Evolutionary conservation across 2,329 filamentous ascomycete genomes (phyloP), one percentile per base, ranked within the genome.

Genomic region (Drechslerella dactyloides): DNA sequence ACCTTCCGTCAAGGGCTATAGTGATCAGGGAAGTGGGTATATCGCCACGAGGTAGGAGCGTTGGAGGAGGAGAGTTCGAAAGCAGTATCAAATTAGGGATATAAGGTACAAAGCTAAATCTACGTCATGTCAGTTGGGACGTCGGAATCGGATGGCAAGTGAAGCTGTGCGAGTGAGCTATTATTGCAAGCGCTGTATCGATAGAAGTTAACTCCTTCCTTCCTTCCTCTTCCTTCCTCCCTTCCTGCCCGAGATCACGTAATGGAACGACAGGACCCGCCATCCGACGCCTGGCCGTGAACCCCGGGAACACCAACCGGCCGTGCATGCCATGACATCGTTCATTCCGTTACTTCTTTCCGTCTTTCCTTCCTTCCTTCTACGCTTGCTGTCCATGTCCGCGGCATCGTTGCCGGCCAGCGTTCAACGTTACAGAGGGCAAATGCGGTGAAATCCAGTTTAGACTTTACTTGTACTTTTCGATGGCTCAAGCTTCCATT

Each of bases 191-290:
- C 19, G 15, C 17, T 8, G 3, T 48, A 48, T 48, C 44, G 44
- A 48, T 21, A 48, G 44, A 10, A 48, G 11, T 19, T 19, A 17
- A 33, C 27, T 42, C n/a, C 11, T 42, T 42, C 11, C n/a, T 42
- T 15, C n/a, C n/a, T n/a, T n/a, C n/a, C n/a, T n/a, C n/a, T n/a
- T n/a, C n/a, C n/a, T n/a, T n/a, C n/a, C n/a, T n/a, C n/a, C n/a
- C n/a, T n/a, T n/a, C n/a, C n/a, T n/a, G n/a, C n/a, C n/a, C n/a
- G 37, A 42, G 37, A 15, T 48, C 44, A 48, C 44, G 44, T 48
- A 48, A 48, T 23, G n/a, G 19, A 10, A 10, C 8, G 5, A 8
- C 6, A 44, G 7, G 7, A n/a, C n/a, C n/a, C n/a, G n/a, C 40
- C 15, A 19, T 48, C 44, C 44, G 44, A 48, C 44, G 44, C 44